phyloP scores from a whole-genome alignment of 2,329 filamentous ascomycete species.

The Xenosphaeropsis pyriputrescens region DNA sequence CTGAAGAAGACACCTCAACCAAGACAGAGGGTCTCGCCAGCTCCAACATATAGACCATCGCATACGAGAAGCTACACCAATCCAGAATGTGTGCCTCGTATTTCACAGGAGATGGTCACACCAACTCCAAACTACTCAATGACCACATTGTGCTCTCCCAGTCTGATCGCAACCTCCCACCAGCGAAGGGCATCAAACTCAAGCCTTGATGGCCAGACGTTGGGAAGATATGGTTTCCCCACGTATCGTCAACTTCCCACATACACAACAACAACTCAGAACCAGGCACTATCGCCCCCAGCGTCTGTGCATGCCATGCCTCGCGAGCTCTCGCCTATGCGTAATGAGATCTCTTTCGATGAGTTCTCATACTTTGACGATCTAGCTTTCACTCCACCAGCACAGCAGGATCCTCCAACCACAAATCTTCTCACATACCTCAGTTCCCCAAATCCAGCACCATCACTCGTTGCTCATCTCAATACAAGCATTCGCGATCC shows the following conservation, averaged over 20 bases:
- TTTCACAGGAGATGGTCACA: conserved; percentile 8
- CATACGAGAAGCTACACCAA: conserved; percentile 46
- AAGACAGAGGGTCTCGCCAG: conserved; percentile 7
- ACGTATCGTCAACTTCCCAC: conserved; percentile 65
- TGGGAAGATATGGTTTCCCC: conserved; percentile 67
- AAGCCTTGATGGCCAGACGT: conserved; percentile 48
- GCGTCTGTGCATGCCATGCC: conserved; percentile 14
- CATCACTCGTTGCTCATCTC: conserved; percentile 67
- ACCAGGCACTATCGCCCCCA: conserved; percentile 31
- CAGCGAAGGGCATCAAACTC: conserved; percentile 50
- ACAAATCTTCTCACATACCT: conserved; percentile 70
- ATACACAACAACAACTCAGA: conserved; percentile 24
- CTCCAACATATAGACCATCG: conserved; percentile 25
- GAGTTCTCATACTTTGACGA: conserved; percentile 9
- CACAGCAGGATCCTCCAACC: conserved; percentile 23
- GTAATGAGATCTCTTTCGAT: conserved; percentile 15
- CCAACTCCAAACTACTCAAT: conserved; percentile 14
- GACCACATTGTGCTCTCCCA: conserved; percentile 16
- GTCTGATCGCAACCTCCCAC: conserved; percentile 21
- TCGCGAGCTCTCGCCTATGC: conserved; percentile 29
- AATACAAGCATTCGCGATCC: conserved; percentile 53
- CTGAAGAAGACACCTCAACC: conserved; percentile 28
- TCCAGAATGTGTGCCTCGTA: conserved; percentile 35
- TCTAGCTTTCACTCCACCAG: conserved; percentile 12
- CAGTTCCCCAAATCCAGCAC: conserved; percentile 64